Evolutionary conservation across 352 stramenopile species (phyloP).

Genomic region (Pythium biforme): DNA sequence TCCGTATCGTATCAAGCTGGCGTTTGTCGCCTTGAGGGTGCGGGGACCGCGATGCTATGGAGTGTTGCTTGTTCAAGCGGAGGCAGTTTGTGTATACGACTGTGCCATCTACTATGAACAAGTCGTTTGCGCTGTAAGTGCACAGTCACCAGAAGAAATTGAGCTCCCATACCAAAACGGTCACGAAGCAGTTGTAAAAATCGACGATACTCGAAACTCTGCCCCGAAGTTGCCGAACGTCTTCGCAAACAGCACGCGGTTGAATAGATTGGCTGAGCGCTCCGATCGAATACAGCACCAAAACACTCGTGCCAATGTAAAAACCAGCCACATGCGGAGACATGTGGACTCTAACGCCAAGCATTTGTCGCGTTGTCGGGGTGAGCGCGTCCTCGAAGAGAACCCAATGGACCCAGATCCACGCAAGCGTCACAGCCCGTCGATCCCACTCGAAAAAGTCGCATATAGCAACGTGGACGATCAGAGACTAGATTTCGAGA

Average conservation of each 20-base stretch:
- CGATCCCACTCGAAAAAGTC: conserved; percentile 15
- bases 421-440: neutral
- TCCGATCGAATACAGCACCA: conserved; percentile 8
- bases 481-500: conserved; percentile 3
- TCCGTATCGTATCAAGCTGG: too few species aligned
- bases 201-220: conserved; percentile 15
- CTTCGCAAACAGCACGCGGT: neutral
- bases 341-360: conserved; percentile 11
- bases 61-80: neutral
- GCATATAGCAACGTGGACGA: conserved; percentile 6
- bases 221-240: neutral
- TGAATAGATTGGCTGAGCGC: neutral
- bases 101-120: conserved; percentile 20
- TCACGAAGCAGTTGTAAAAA: conserved; percentile 26
- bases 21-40: neutral
- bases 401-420: conserved; percentile 20
- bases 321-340: conserved; percentile 2
- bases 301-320: conserved; percentile 3
- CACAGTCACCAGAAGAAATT: conserved; percentile 17
- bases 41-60: neutral
- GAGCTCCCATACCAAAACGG: conserved; percentile 3
- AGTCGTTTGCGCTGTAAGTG: neutral
- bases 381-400: conserved; percentile 12
- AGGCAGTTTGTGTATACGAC: conserved; percentile 18
- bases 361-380: conserved; percentile 7